A percentile compares a stretch with the other conserved stretches of the same genome.
These are phyloP conservation scores for Amphirosellinia nigrospora DNA, from an alignment of 495 filamentous ascomycete genomes.

Conservation along the genomic window DNA sequence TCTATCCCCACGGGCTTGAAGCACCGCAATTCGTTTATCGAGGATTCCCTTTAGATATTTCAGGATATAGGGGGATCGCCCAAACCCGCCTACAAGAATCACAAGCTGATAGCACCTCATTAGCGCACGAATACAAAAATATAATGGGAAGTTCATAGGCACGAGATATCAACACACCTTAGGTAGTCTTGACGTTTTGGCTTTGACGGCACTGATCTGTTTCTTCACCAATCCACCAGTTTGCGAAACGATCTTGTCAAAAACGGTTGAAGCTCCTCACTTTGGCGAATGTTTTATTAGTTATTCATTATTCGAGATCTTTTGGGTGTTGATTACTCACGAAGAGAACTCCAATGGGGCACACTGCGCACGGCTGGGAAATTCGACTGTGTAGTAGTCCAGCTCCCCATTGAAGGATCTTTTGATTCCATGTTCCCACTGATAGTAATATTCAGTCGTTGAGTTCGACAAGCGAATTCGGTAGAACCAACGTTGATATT, in stretches of 20 bases:
- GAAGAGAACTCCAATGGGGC: background rate
- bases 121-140: background rate
- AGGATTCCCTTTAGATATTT: background rate
- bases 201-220: slow-evolving; percentile 2
- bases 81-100: slow-evolving; percentile 17
- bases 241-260: slow-evolving; percentile 8
- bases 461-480: background rate
- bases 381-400: slow-evolving; percentile 1
- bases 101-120: background rate
- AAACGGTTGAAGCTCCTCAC: background rate
- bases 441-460: background rate
- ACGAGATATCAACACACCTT: background rate
- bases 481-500: too few species aligned
- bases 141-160: background rate
- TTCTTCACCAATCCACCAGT: background rate
- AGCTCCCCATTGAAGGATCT: background rate
- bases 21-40: background rate
- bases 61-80: slow-evolving; percentile 7
- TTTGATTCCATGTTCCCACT: slow-evolving; percentile 22
- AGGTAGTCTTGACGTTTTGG: background rate
- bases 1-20: background rate
- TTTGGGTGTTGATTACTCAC: background rate
- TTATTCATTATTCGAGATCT: background rate
- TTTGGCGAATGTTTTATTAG: background rate
- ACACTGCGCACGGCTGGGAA: background rate